phyloP scores from a whole-genome alignment of 1,284 basidiomycete genomes.

The Trametes polyzona region DNA sequence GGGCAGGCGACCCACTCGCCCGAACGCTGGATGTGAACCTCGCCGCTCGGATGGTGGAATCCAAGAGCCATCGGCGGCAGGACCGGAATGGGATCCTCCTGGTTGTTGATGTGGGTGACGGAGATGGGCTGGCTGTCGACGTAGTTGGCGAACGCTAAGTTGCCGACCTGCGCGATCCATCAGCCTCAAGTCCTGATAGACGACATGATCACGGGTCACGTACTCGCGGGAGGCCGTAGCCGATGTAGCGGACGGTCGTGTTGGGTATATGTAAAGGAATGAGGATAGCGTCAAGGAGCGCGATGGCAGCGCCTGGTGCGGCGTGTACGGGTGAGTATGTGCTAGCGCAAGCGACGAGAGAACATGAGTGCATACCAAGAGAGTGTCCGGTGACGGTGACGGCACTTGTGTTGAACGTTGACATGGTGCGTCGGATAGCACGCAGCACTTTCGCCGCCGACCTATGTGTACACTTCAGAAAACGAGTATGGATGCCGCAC shows the following conservation, averaged over 20 bases:
- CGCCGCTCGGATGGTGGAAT: conserved; percentile 58
- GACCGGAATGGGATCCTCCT: conserved; percentile 31
- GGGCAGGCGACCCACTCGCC: conserved; percentile 51
- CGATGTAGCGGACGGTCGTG: conserved; percentile 43
- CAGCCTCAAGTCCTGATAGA: neutral
- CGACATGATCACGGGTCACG: conserved; percentile 11
- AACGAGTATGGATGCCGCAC: neutral
- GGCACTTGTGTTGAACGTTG: conserved; percentile 28
- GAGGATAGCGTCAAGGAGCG: conserved; percentile 50
- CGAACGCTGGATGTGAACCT: conserved; percentile 56
- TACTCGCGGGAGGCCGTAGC: conserved; percentile 60
- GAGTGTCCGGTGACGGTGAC: conserved; percentile 46
- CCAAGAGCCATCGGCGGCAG: conserved; percentile 52
- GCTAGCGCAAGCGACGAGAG: too few relatives aligned
- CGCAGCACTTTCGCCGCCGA: conserved; percentile 40
- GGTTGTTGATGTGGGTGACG: conserved; percentile 34
- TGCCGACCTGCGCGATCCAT: conserved; percentile 51
- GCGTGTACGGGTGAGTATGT: neutral
- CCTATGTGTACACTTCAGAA: conserved; percentile 19
- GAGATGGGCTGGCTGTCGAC: conserved; percentile 52
- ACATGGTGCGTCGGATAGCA: conserved; percentile 39
- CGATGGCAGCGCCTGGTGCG: conserved; percentile 46
- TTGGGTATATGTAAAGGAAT: conserved; percentile 47
- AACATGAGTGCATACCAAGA: conserved; percentile 34
- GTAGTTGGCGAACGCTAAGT: conserved; percentile 57